Conservation (phyloP, 2,329 filamentous ascomycete species). For the Ophioceras dolichostomum region DNA sequence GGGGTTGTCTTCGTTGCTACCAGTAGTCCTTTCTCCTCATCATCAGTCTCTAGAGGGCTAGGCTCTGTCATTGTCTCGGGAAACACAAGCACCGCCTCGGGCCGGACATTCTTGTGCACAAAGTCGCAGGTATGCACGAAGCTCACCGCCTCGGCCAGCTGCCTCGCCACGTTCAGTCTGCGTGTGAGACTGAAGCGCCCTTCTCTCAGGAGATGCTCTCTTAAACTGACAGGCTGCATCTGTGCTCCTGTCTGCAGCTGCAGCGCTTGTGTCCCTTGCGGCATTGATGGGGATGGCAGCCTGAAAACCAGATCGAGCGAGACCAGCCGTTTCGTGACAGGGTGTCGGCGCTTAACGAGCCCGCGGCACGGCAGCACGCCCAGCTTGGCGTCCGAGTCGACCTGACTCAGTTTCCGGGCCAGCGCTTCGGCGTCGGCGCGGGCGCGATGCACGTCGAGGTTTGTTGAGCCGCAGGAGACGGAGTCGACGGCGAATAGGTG, state of each 20-base stretch:
- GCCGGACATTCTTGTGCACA: background rate
- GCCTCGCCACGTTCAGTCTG: background rate
- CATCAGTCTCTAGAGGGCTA: no score
- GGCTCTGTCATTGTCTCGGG: no score
- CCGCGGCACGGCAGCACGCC: background rate
- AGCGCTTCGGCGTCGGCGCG: constrained; percentile 1
- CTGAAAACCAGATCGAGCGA: background rate
- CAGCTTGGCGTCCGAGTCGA: background rate
- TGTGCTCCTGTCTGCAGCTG: background rate
- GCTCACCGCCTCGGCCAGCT: background rate
- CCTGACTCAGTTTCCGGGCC: background rate
- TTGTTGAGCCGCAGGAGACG: background rate
- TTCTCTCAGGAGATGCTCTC: no score
- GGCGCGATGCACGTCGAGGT: background rate
- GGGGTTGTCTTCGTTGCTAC: background rate
- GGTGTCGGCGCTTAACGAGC: background rate
- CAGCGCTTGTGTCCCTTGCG: background rate
- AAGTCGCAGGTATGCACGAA: background rate
- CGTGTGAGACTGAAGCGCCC: no score
- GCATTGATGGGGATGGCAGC: background rate
- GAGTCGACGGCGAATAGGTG: constrained; percentile 2
- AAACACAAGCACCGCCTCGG: background rate
- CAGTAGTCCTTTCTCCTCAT: no score
- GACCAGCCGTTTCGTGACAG: background rate
- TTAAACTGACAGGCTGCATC: background rate